Evolutionary conservation across 2,329 filamentous ascomycete species (phyloP).

Genomic region (Fusarium foetens): DNA sequence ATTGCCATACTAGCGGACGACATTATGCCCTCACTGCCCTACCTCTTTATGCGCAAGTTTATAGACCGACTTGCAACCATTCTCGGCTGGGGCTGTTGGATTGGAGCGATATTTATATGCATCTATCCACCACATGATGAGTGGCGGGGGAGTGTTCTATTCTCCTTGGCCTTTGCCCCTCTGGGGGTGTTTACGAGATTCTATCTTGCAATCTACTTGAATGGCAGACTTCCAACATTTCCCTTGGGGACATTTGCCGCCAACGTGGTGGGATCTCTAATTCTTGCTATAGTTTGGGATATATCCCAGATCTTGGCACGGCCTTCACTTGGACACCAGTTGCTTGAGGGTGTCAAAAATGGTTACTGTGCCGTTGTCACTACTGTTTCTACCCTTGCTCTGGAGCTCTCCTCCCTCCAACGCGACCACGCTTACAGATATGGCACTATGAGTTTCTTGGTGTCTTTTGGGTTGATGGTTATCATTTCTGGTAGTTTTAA

Average conservation of each 20-base stretch:
- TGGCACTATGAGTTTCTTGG: background rate
- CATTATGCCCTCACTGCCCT: background rate
- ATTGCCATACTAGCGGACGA: background rate
- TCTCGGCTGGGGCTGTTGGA: background rate
- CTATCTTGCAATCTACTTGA: background rate
- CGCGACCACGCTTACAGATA: background rate
- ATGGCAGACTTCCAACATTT: background rate
- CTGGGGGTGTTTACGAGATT: background rate
- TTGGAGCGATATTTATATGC: background rate
- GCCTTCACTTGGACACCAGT: background rate
- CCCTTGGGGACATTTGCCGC: background rate
- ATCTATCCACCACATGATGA: background rate
- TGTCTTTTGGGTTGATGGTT: background rate
- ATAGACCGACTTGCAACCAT: background rate
- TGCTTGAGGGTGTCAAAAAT: background rate
- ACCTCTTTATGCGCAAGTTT: background rate
- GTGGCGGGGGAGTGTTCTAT: background rate
- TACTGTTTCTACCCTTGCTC: background rate
- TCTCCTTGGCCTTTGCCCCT: background rate
- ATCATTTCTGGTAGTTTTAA: background rate
- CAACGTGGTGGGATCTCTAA: background rate
- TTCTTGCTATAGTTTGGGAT: background rate
- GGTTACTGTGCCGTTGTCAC: background rate
- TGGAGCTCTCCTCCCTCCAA: background rate
- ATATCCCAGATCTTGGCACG: background rate